Base-by-base conservation (phyloP, 192 early-diverging fungal genomes). In the Gonapodya sp. region DNA sequence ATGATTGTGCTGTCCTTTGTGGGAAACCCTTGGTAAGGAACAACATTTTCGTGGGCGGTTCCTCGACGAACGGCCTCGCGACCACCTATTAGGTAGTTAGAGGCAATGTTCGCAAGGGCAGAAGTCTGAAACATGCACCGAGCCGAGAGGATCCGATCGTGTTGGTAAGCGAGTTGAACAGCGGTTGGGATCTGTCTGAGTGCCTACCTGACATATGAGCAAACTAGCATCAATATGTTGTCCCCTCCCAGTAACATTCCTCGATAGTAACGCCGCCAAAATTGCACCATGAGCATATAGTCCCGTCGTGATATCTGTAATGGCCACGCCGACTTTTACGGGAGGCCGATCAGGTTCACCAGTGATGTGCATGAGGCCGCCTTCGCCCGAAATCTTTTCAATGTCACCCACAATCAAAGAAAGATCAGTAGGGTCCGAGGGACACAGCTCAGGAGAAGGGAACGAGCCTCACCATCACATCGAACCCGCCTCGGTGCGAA, bases 281-380 rank as follows among this genome's bases (percentile, higher is more conserved):
- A 98, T 94, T 0, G 95, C 94, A 24, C 94, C 94, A 78, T 97
- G 93, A 8, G 94, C 90, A 80, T 97, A 95, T 0, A 98, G 86
- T 1, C 95, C 95, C 36, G 84, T 88, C 31, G 83, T 84, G 78
- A 89, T 89, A 89, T 93, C 94, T 73, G 95, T 97, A n/a, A 98
- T 95, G 0, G 97, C 97, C 0, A 98, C 97, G 36, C 97, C 97
- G 0, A 97, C 94, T 83, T 98, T 98, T 73, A 97, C 97, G 0
- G 96, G 96, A 64, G 86, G 73, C 0, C 95, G 93, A 82, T 90
- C 84, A 32, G 88, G 87, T 81, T 96, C 95, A 18, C 95, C 97
- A 1, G 97, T 98, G 36, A 98, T 98, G 83, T 96, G 92, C 96
- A 98, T 98, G 34, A 98, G 79, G 30, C 97, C 97, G 30, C 94